phyloP scores from a whole-genome alignment of 352 stramenopile species.

The Phytophthora pini region DNA sequence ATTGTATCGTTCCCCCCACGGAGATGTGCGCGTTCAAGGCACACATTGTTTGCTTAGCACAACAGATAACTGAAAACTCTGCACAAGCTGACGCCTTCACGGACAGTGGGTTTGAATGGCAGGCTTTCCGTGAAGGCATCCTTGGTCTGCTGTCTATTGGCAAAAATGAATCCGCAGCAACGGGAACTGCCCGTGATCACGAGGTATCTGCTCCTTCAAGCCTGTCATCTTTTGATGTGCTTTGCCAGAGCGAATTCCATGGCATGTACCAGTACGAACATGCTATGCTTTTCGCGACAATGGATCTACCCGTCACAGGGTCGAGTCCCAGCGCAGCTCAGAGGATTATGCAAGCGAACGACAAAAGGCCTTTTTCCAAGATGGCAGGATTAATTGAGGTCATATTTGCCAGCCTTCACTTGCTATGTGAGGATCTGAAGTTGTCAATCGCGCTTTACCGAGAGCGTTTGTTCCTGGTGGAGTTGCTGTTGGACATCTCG shows the following conservation, averaged over 20 bases:
- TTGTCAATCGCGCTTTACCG: conserved; percentile 47
- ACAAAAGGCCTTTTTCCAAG: neutral
- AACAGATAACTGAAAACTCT: conserved; percentile 19
- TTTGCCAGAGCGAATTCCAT: conserved; percentile 56
- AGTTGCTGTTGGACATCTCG: conserved; percentile 48
- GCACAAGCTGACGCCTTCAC: conserved; percentile 3
- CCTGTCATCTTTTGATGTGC: conserved; percentile 43
- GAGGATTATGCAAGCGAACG: neutral
- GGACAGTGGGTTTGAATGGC: conserved; percentile 34
- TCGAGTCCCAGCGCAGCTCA: neutral
- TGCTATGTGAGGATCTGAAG: conserved; percentile 76
- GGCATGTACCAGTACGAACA: conserved; percentile 52
- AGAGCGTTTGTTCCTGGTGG: conserved; percentile 43
- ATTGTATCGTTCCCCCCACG: conserved; percentile 30
- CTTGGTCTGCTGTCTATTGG: conserved; percentile 14
- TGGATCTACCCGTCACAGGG: conserved; percentile 30
- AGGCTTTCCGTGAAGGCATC: conserved; percentile 33
- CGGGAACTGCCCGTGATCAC: neutral
- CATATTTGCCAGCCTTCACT: conserved; percentile 66
- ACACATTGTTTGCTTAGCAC: conserved; percentile 22
- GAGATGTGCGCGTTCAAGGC: conserved; percentile 28
- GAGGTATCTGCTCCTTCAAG: conserved; percentile 8
- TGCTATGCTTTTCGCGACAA: conserved; percentile 45
- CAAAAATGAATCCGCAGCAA: neutral
- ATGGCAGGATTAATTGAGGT: conserved; percentile 22